These are phyloP conservation scores for Daedalea quercina DNA, from an alignment of 768 basidiomycete species.

Conservation along the genomic window DNA sequence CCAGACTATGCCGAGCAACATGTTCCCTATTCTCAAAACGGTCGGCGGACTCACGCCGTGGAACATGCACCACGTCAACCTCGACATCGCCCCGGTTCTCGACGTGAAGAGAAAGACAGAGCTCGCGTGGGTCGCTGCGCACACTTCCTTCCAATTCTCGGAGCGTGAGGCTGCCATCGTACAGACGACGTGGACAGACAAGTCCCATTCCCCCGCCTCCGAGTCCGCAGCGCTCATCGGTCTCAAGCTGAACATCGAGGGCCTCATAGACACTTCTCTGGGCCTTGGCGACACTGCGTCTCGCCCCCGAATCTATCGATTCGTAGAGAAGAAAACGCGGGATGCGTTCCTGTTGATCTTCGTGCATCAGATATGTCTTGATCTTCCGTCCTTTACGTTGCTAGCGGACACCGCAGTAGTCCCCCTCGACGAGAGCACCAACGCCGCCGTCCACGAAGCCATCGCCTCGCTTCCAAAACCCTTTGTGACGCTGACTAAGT, in stretches of 20 bases:
- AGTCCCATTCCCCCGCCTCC: not conserved
- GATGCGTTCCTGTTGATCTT: constrained; percentile 29
- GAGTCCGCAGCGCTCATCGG: not conserved
- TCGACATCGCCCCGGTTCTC: constrained; percentile 29
- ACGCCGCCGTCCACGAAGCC: constrained; percentile 18
- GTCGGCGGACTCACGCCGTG: constrained; percentile 13
- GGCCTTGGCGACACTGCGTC: not conserved
- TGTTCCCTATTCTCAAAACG: constrained; percentile 23
- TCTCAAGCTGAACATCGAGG: not conserved
- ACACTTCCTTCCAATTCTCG: constrained; percentile 27
- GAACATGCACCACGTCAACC: constrained; percentile 35
- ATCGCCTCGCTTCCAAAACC: constrained; percentile 21
- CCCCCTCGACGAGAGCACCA: constrained; percentile 23
- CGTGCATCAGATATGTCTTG: constrained; percentile 38
- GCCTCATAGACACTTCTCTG: too few relatives aligned
- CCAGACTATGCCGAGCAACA: constrained; percentile 7
- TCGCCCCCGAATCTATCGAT: not conserved
- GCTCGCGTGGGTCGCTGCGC: constrained; percentile 27
- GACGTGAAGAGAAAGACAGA: constrained; percentile 11
- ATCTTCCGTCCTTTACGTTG: constrained; percentile 42
- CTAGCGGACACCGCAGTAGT: constrained; percentile 44
- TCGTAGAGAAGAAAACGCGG: not conserved
- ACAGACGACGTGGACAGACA: not conserved
- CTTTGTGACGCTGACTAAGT: not conserved
- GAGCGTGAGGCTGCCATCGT: constrained; percentile 19